phyloP scores from a whole-genome alignment of 805 yeast species.

The Candida suzukii region DNA sequence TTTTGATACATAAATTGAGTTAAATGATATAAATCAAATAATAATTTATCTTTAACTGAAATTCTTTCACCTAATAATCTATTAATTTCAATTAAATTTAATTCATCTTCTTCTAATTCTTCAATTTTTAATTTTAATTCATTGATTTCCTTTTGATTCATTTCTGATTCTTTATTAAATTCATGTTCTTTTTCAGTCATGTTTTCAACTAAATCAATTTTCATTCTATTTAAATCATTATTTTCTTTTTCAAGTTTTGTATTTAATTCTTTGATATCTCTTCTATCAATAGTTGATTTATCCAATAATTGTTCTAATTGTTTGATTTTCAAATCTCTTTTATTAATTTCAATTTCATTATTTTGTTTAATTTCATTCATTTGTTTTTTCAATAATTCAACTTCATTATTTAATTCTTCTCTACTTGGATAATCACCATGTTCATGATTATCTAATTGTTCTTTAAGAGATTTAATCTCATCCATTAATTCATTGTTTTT shows the following conservation, averaged over 20 bases:
- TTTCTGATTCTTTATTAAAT: slow-evolving; percentile 43
- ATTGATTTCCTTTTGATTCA: slow-evolving; percentile 43
- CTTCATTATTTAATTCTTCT: slow-evolving; percentile 10
- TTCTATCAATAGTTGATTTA: slow-evolving; percentile 6
- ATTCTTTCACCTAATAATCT: slow-evolving; percentile 27
- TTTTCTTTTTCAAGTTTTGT: slow-evolving; percentile 13
- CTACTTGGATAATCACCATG: slow-evolving; percentile 6
- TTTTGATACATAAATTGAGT: slow-evolving; percentile 22
- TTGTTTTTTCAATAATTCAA: slow-evolving; percentile 8
- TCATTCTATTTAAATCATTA: slow-evolving; percentile 32
- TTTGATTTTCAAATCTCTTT: slow-evolving; percentile 1
- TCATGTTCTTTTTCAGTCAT: slow-evolving; percentile 61
- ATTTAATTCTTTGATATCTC: slow-evolving; percentile 17
- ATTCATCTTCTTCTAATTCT: slow-evolving; percentile 41
- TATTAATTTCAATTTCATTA: slow-evolving; percentile 1
- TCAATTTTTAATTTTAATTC: slow-evolving; percentile 35
- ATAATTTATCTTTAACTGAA: slow-evolving; percentile 15
- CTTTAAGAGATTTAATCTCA: slow-evolving; percentile 10
- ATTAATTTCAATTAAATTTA: slow-evolving; percentile 35
- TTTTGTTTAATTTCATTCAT: slow-evolving; percentile 2
- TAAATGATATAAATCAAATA: slow-evolving; percentile 14
- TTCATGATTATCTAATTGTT: neutral
- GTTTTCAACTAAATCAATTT: slow-evolving; percentile 59
- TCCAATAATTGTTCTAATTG: slow-evolving; percentile 4
- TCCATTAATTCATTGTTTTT: slow-evolving; percentile 15